Conservation (phyloP, 2,329 filamentous ascomycete species). For the Penicillium fuscoglaucum region DNA sequence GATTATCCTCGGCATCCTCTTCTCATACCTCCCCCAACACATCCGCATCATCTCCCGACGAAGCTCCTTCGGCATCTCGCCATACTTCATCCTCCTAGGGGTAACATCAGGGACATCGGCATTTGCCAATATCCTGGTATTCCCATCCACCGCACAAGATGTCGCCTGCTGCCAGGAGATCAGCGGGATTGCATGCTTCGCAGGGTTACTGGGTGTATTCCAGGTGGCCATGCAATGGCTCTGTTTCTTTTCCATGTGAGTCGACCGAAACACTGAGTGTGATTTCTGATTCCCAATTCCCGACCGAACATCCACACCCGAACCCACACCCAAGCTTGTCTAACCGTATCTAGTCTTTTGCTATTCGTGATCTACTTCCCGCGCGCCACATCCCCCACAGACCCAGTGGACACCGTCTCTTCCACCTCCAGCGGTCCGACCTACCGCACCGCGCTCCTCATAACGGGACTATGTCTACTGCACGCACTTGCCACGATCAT, state of each 20-base stretch:
- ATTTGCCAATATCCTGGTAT: constrained; percentile 87
- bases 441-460: constrained; percentile 75
- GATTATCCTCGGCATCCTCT: constrained; percentile 81
- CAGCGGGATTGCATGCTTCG: constrained; percentile 76
- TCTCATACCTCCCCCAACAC: constrained; percentile 95
- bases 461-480: constrained; percentile 70
- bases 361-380: constrained; percentile 96
- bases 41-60: constrained; percentile 81
- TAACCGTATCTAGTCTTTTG: constrained; percentile 62
- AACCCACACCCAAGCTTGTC: neutral
- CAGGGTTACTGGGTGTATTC: constrained; percentile 81
- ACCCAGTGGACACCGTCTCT: constrained; percentile 44
- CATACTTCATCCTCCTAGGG: constrained; percentile 92
- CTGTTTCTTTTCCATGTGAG: constrained; percentile 89
- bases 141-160: constrained; percentile 79
- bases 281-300: neutral
- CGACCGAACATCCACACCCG: neutral
- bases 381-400: constrained; percentile 55
- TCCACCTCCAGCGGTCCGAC: constrained; percentile 55
- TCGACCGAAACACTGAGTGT: constrained; percentile 8
- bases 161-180: constrained; percentile 84
- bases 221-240: constrained; percentile 91
- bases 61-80: constrained; percentile 91
- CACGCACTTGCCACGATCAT: constrained; percentile 71
- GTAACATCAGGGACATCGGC: constrained; percentile 84